A percentile compares a stretch with the other conserved stretches of the same genome.
Conservation (phyloP, 768 basidiomycete species). For the Sporobolomyces phaffii region DNA sequence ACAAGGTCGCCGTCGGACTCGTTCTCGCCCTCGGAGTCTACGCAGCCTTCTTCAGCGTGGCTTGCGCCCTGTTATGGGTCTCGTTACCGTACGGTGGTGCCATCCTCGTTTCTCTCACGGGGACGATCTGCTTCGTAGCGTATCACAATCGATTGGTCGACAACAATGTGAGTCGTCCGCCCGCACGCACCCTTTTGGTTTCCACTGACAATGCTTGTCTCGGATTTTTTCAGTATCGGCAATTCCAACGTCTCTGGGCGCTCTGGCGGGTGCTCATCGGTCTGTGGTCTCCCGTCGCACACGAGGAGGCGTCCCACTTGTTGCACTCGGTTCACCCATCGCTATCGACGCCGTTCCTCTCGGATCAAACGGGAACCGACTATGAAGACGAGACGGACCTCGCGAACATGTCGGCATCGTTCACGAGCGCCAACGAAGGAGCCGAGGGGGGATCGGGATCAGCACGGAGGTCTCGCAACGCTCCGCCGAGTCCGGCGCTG, state of each 20-base stretch:
- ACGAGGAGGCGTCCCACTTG: slow-evolving; percentile 24
- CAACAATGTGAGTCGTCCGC: slow-evolving; percentile 55
- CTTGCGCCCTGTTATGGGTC: slow-evolving; percentile 79
- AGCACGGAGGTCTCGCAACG: neutral
- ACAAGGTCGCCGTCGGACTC: slow-evolving; percentile 80
- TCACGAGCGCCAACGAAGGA: slow-evolving; percentile 3
- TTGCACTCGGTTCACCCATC: slow-evolving; percentile 19
- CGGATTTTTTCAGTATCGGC: slow-evolving; percentile 12
- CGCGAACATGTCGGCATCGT: slow-evolving; percentile 8
- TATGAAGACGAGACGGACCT: slow-evolving; percentile 8
- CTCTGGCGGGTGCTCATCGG: slow-evolving; percentile 97
- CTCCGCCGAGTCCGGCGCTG: slow-evolving; percentile 18
- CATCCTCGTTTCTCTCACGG: slow-evolving; percentile 56
- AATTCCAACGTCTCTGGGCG: slow-evolving; percentile 60
- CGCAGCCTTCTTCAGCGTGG: slow-evolving; percentile 70
- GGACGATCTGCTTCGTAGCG: slow-evolving; percentile 62
- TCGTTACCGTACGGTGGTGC: slow-evolving; percentile 49
- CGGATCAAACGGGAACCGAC: neutral
- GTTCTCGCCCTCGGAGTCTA: slow-evolving; percentile 71
- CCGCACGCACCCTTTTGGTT: no score
- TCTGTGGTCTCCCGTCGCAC: slow-evolving; percentile 61
- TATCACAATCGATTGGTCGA: slow-evolving; percentile 85
- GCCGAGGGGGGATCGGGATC: neutral
- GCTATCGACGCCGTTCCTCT: slow-evolving; percentile 5
- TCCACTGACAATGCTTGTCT: no score